Evolutionary conservation across 2,329 filamentous ascomycete species (phyloP).

Genomic region (Fusarium brevicatenulatum): DNA sequence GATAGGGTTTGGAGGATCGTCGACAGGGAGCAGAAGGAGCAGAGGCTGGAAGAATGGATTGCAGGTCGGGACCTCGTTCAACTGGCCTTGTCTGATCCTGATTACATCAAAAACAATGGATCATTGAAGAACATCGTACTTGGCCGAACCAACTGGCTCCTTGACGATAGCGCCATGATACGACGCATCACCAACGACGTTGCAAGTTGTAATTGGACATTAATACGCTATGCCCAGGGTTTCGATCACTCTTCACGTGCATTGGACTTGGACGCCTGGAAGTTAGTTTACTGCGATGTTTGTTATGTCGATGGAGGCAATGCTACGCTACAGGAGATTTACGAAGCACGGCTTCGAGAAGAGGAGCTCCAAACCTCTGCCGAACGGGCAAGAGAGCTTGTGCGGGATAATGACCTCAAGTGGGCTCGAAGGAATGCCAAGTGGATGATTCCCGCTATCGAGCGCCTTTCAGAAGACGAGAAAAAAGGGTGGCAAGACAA

Average conservation of each 20-base stretch:
- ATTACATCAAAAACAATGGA: not conserved
- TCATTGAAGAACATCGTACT: not conserved
- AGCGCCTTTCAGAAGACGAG: not conserved
- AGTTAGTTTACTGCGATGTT: not conserved
- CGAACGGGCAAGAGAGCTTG: not conserved
- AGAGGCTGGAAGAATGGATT: not conserved
- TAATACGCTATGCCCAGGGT: too few species aligned
- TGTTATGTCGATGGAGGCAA: not conserved
- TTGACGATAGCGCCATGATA: not conserved
- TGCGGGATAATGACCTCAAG: accelerated
- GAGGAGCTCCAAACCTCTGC: not conserved
- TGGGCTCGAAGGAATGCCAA: not conserved
- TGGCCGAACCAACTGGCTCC: not conserved
- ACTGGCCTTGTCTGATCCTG: not conserved
- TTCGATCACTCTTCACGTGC: too few species aligned
- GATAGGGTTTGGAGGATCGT: not conserved
- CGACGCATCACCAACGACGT: not conserved
- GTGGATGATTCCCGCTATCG: not conserved
- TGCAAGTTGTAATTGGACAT: too few species aligned
- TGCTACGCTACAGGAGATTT: not conserved
- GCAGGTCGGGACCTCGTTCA: slow-evolving; percentile 21
- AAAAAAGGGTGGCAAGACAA: not conserved
- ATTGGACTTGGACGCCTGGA: not conserved
- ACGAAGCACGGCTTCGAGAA: not conserved
- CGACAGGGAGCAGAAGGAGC: not conserved